Base-by-base conservation (phyloP, 306 rosid genomes). In the Albizia julibrissin region DNA sequence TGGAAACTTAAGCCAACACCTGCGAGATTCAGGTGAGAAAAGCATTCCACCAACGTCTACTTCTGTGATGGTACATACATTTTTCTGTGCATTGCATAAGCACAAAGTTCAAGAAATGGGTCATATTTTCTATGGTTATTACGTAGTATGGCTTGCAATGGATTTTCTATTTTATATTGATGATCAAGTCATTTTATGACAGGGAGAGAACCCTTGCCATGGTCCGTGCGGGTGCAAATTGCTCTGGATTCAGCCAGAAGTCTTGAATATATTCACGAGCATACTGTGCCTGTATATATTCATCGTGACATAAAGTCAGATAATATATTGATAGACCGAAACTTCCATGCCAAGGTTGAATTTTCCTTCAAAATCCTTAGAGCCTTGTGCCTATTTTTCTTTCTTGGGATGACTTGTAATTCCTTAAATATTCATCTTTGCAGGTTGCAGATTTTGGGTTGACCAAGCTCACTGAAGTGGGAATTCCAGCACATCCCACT, bases 231-330 rank as follows among this genome's bases (percentile, higher is more conserved):
- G 6, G 56, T 50, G 21, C 8, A 3, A 71, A 71, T 43, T 43
- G 56, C 56, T 16, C 9, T 84, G 26, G 72, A 68, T 68, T 68
- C 47, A 1, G 72, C 72, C 27, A 68, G 72, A 68, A 98, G 99
- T 71, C 97, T 95, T 39, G 99, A 95, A 84, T 93, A 93, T 81
- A 93, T 95, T 86, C 98, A 95, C n/a, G 99, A 95, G 87, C 98
- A 95, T 85, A 93, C 98, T 10, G 98, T 93, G 67, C 99, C 97
- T 39, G 92, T 95, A 80, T 95, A 95, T 83, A 89, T 95, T 79
- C 99, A 95, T 72, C 98, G 97, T 54, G 98, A 50, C 77, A 91
- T 95, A 74, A 95, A 95, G 86, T 91, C 99, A 8, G 99, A 93
- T 54, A 95, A 95, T 88, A 93, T 95, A 84, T 86, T 93, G 81